Evolutionary conservation across 2,329 filamentous ascomycete species (phyloP).

Genomic region (Monosporascus cannonballus): DNA sequence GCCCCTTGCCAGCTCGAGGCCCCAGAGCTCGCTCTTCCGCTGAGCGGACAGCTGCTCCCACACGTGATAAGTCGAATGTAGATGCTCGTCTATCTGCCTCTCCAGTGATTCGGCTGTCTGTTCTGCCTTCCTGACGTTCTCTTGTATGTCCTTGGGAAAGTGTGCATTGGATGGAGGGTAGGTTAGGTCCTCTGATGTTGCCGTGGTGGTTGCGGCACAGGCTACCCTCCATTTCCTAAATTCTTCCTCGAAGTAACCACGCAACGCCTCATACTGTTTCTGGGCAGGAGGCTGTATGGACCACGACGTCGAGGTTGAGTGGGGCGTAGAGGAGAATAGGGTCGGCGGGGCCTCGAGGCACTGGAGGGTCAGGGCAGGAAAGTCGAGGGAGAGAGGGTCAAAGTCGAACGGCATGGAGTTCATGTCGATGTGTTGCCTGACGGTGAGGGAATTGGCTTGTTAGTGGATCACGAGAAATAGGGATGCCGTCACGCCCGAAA

Average conservation of each 20-base stretch:
- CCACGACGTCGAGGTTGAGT: constrained; percentile 74
- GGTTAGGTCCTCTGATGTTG: constrained; percentile 43
- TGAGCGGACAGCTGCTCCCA: constrained; percentile 62
- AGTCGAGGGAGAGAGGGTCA: constrained; percentile 78
- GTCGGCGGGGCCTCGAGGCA: constrained; percentile 76
- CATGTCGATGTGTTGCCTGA: constrained; percentile 49
- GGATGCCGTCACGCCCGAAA: background rate
- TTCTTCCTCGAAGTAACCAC: constrained; percentile 58
- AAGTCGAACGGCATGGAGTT: constrained; percentile 64
- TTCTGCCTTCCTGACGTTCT: constrained; percentile 43
- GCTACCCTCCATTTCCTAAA: constrained; percentile 59
- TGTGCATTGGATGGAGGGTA: constrained; percentile 38
- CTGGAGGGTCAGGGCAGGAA: constrained; percentile 76
- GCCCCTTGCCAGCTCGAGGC: constrained; percentile 54
- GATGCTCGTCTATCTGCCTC: constrained; percentile 64
- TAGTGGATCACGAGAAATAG: constrained; percentile 6
- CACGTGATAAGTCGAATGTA: constrained; percentile 69
- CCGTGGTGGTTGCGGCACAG: constrained; percentile 44
- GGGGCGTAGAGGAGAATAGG: constrained; percentile 73
- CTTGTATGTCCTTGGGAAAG: constrained; percentile 36
- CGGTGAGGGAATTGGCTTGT: constrained; percentile 8
- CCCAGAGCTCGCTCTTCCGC: constrained; percentile 54
- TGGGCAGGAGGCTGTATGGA: constrained; percentile 69
- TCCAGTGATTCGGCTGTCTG: constrained; percentile 55
- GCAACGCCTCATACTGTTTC: constrained; percentile 68